phyloP scores from a whole-genome alignment of 2,329 filamentous ascomycete genomes.

The Dendryphion nanum region DNA sequence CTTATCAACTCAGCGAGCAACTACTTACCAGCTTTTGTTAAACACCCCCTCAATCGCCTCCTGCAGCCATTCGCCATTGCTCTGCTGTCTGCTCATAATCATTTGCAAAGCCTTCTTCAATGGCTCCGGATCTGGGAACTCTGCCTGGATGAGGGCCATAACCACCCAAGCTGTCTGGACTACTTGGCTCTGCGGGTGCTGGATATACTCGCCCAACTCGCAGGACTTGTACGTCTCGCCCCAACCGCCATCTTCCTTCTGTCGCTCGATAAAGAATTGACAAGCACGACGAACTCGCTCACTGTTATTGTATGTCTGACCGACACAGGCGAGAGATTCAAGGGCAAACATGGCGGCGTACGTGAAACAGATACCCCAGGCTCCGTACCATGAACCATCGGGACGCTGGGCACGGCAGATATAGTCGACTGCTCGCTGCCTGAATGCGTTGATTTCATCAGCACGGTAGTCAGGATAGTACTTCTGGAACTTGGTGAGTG shows the following conservation, averaged over 20 bases:
- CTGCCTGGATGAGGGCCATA: conserved; percentile 78
- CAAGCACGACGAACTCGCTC: conserved; percentile 71
- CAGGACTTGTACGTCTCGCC: conserved; percentile 90
- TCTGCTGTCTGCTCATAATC: conserved; percentile 80
- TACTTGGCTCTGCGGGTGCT: conserved; percentile 80
- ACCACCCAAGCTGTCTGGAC: conserved; percentile 93
- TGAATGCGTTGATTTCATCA: conserved; percentile 71
- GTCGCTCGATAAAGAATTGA: conserved; percentile 80
- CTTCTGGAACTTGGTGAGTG: conserved; percentile 75
- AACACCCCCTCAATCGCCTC: conserved; percentile 98
- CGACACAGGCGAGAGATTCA: conserved; percentile 77
- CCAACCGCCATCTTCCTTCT: conserved; percentile 90
- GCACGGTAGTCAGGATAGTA: conserved; percentile 79
- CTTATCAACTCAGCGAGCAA: neutral
- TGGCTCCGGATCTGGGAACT: conserved; percentile 71
- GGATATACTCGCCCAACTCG: conserved; percentile 71
- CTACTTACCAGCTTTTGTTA: conserved; percentile 84
- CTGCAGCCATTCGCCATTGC: conserved; percentile 91
- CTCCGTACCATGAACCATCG: conserved; percentile 96
- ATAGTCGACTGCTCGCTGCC: conserved; percentile 72
- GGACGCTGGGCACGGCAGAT: conserved; percentile 75
- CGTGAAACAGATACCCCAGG: conserved; percentile 97
- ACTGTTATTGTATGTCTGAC: conserved; percentile 78
- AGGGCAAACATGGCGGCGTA: conserved; percentile 97
- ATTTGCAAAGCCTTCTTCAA: conserved; percentile 73